Evolutionary conservation across 306 rosid genomes (phyloP).

Genomic region (Fagus sylvatica): DNA sequence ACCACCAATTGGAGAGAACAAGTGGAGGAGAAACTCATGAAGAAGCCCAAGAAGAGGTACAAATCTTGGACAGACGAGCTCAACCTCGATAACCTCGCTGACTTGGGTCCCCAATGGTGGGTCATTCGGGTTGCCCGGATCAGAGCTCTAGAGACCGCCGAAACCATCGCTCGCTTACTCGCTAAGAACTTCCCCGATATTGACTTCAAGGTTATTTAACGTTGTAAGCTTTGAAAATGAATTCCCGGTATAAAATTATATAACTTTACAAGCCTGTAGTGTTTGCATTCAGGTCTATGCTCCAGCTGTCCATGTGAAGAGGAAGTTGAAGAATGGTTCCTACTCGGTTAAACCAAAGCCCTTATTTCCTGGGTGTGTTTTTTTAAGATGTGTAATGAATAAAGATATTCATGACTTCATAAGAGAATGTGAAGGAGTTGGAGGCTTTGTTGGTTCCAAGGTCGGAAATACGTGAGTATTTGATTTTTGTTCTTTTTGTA

Average conservation of each 20-base stretch:
- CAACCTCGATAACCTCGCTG: slow-evolving; percentile 68
- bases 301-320: slow-evolving; percentile 67
- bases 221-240: not conserved
- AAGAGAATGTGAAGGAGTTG: slow-evolving; percentile 71
- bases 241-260: not conserved
- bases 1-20: slow-evolving; percentile 68
- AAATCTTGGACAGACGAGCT: slow-evolving; percentile 71
- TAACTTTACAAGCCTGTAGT: not conserved
- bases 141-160: slow-evolving; percentile 53
- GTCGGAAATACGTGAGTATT: slow-evolving; percentile 86
- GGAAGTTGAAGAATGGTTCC: slow-evolving; percentile 68
- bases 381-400: slow-evolving; percentile 72
- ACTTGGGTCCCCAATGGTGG: slow-evolving; percentile 88
- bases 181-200: slow-evolving; percentile 57
- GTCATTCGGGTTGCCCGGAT: slow-evolving; percentile 58
- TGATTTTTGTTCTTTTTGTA: not conserved
- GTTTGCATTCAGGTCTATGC: slow-evolving; percentile 67
- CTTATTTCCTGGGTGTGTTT: slow-evolving; percentile 73
- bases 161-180: slow-evolving; percentile 64
- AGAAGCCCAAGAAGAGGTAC: slow-evolving; percentile 69
- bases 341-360: slow-evolving; percentile 61
- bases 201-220: slow-evolving; percentile 52
- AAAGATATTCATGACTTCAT: slow-evolving; percentile 82
- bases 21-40: slow-evolving; percentile 68
- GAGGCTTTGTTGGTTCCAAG: slow-evolving; percentile 80